These are phyloP conservation scores for Saccharomyces pastorianus DNA, from an alignment of 1,139 yeast species.

Conservation along the genomic window DNA sequence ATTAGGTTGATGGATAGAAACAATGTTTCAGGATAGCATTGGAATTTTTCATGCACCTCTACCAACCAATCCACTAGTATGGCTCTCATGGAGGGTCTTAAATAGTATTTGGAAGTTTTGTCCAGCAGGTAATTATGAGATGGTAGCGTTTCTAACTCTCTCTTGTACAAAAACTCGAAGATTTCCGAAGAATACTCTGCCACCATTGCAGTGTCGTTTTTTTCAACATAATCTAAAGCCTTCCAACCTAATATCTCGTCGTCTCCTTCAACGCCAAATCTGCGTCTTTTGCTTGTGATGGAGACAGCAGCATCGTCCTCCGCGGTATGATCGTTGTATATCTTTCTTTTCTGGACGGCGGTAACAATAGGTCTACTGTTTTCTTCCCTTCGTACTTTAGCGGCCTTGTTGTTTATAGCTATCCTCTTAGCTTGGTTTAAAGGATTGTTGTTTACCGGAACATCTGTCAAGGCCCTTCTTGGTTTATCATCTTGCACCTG, in stretches of 20 bases:
- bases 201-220: constrained; percentile 83
- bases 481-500: background rate
- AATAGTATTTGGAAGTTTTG: constrained; percentile 39
- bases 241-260: constrained; percentile 41
- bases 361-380: constrained; percentile 8
- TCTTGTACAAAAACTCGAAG: constrained; percentile 61
- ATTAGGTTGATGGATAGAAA: constrained; percentile 78
- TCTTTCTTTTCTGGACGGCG: constrained; percentile 11
- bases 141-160: constrained; percentile 68
- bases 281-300: constrained; percentile 13
- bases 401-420: constrained; percentile 2
- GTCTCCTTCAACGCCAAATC: constrained; percentile 11
- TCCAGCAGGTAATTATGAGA: constrained; percentile 51
- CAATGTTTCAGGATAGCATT: constrained; percentile 81
- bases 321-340: constrained; percentile 9
- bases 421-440: constrained; percentile 1
- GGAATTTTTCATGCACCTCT: constrained; percentile 80
- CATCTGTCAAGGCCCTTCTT: constrained; percentile 12
- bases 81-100: constrained; percentile 80
- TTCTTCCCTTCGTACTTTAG: constrained; percentile 15
- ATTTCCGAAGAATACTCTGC: constrained; percentile 84
- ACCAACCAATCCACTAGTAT: constrained; percentile 91
- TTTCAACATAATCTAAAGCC: constrained; percentile 75
- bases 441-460: constrained; percentile 8
- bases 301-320: background rate